Evolutionary conservation across 805 yeast genomes (phyloP).

Genomic region (Pichia rugopelliculosa): DNA sequence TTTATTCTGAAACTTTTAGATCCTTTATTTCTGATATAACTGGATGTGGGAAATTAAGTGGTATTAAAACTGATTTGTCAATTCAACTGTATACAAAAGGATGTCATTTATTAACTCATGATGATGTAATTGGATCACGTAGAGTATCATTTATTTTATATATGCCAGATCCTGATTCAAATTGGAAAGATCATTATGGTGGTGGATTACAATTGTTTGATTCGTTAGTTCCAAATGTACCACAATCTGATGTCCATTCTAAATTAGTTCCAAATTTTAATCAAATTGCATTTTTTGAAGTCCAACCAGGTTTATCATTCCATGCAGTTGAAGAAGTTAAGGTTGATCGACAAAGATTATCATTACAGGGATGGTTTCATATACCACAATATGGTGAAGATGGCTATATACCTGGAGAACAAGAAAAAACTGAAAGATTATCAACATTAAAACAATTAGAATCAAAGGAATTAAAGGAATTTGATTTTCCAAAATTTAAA

Average conservation of each 20-base stretch:
- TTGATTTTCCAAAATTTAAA: conserved; percentile 67
- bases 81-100: conserved; percentile 87
- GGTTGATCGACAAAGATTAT: conserved; percentile 81
- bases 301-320: conserved; percentile 92
- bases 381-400: conserved; percentile 91
- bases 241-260: conserved; percentile 63
- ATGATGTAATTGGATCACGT: conserved; percentile 94
- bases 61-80: conserved; percentile 86
- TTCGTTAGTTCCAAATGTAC: conserved; percentile 82
- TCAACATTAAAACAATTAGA: conserved; percentile 77
- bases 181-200: conserved; percentile 89
- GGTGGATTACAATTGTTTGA: conserved; percentile 87
- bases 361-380: conserved; percentile 98
- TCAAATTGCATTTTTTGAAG: conserved; percentile 92
- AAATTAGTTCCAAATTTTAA: conserved; percentile 88
- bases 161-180: conserved; percentile 83
- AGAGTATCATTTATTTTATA: conserved; percentile 89
- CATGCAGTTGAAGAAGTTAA: conserved; percentile 98
- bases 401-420: conserved; percentile 78
- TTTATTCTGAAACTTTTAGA: conserved; percentile 81
- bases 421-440: conserved; percentile 64
- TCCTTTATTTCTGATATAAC: conserved; percentile 71
- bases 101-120: conserved; percentile 91
- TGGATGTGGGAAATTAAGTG: conserved; percentile 83
- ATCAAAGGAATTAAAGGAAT: conserved; percentile 66